Conservation (phyloP, 208 protist species). For the Trypanosoma theileri region DNA sequence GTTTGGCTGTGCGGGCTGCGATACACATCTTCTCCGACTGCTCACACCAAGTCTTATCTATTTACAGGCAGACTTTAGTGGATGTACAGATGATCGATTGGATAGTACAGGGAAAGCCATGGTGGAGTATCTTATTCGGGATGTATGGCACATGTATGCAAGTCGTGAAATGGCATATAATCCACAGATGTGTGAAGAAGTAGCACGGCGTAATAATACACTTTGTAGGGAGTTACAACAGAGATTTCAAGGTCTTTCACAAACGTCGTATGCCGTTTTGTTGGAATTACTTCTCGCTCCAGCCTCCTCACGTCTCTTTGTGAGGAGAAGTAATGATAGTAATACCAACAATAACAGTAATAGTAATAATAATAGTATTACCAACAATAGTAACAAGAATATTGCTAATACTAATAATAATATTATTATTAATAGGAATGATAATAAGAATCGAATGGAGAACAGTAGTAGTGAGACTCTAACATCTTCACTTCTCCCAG, state of each 20-base stretch:
- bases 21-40: slow-evolving; percentile 61
- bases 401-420: slow-evolving; percentile 1
- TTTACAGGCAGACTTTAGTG: slow-evolving; percentile 70
- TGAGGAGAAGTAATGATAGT: background rate
- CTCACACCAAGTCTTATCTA: slow-evolving; percentile 74
- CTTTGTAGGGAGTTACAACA: slow-evolving; percentile 46
- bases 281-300: slow-evolving; percentile 71
- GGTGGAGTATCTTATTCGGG: slow-evolving; percentile 62
- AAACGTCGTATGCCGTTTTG: slow-evolving; percentile 50
- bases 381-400: background rate
- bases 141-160: slow-evolving; percentile 38
- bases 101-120: slow-evolving; percentile 59
- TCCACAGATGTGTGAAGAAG: slow-evolving; percentile 50
- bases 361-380: background rate
- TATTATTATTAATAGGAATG: background rate
- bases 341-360: background rate
- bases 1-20: slow-evolving; percentile 56
- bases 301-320: slow-evolving; percentile 62
- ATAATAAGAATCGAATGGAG: background rate
- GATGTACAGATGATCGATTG: slow-evolving; percentile 43
- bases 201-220: slow-evolving; percentile 50
- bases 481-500: slow-evolving; percentile 31
- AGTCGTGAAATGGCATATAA: slow-evolving; percentile 31
- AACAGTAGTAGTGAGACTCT: background rate
- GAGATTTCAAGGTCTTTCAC: slow-evolving; percentile 39